Conservation (phyloP, 2,329 filamentous ascomycete genomes). For the Ilyonectria destructans region DNA sequence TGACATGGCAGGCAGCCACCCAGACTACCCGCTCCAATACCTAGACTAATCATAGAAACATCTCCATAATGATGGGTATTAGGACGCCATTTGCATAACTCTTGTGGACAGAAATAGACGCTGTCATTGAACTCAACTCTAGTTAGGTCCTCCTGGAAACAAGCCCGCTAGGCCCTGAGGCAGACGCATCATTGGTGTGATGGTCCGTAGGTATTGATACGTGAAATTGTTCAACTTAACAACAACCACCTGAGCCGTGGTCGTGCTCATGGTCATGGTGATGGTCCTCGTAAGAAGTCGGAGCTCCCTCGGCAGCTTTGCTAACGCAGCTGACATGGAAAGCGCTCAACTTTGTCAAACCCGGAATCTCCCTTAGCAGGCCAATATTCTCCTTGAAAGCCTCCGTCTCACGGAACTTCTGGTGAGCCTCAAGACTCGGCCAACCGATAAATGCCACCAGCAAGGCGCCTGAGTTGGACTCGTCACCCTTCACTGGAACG, state of each 20-base stretch:
- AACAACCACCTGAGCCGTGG: constrained; percentile 16
- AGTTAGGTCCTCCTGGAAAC: too few species aligned
- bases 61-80: too few species aligned
- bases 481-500: constrained; percentile 49
- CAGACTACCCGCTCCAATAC: too few species aligned
- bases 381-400: constrained; percentile 55
- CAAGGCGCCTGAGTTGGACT: constrained; percentile 37
- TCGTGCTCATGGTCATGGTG: constrained; percentile 34
- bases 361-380: constrained; percentile 43
- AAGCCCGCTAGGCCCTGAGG: not conserved
- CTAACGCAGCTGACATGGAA: constrained; percentile 46
- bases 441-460: constrained; percentile 53
- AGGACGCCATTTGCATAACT: too few species aligned
- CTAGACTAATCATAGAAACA: too few species aligned
- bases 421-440: constrained; percentile 57
- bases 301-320: constrained; percentile 28
- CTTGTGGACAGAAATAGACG: too few species aligned
- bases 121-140: not conserved
- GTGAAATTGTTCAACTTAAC: not conserved
- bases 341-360: constrained; percentile 40
- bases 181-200: too few species aligned
- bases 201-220: too few species aligned
- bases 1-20: too few species aligned
- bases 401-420: constrained; percentile 54
- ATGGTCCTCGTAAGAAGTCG: constrained; percentile 30